Evolutionary conservation across 768 basidiomycete species (phyloP).

Genomic region (Boletus sensibilis): DNA sequence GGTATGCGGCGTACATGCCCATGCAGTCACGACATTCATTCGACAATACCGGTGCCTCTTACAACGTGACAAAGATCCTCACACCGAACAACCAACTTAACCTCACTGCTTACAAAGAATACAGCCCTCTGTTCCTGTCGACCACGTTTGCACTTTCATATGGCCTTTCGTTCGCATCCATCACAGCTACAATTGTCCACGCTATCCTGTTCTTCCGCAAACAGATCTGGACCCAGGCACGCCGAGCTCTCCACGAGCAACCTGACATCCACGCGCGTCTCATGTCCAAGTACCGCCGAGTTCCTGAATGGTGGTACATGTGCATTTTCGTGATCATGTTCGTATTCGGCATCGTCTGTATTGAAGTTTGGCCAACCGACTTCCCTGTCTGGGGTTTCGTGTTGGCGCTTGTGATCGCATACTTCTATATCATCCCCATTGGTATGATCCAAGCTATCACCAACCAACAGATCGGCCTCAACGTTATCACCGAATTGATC

Average conservation of each 20-base stretch:
- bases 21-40: slow-evolving; percentile 42
- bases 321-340: slow-evolving; percentile 47
- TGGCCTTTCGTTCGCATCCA: slow-evolving; percentile 42
- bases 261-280: slow-evolving; percentile 61
- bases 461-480: slow-evolving; percentile 69
- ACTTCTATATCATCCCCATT: slow-evolving; percentile 72
- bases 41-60: slow-evolving; percentile 41
- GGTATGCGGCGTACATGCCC: slow-evolving; percentile 39
- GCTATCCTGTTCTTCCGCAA: slow-evolving; percentile 55
- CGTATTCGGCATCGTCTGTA: slow-evolving; percentile 57
- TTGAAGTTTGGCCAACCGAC: slow-evolving; percentile 62
- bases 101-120: slow-evolving; percentile 34
- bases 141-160: slow-evolving; percentile 59
- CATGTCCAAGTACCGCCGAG: slow-evolving; percentile 56
- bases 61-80: slow-evolving; percentile 41
- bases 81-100: slow-evolving; percentile 34
- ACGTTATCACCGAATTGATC: slow-evolving; percentile 73
- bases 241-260: slow-evolving; percentile 50
- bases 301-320: slow-evolving; percentile 63
- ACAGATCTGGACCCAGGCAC: slow-evolving; percentile 53
- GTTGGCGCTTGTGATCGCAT: slow-evolving; percentile 42
- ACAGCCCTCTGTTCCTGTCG: slow-evolving; percentile 42
- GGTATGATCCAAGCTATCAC: slow-evolving; percentile 79
- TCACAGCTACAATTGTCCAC: slow-evolving; percentile 42
- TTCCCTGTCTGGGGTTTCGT: slow-evolving; percentile 46